phyloP scores from a whole-genome alignment of 2,329 filamentous ascomycete genomes.

The Fusarium temperatum region DNA sequence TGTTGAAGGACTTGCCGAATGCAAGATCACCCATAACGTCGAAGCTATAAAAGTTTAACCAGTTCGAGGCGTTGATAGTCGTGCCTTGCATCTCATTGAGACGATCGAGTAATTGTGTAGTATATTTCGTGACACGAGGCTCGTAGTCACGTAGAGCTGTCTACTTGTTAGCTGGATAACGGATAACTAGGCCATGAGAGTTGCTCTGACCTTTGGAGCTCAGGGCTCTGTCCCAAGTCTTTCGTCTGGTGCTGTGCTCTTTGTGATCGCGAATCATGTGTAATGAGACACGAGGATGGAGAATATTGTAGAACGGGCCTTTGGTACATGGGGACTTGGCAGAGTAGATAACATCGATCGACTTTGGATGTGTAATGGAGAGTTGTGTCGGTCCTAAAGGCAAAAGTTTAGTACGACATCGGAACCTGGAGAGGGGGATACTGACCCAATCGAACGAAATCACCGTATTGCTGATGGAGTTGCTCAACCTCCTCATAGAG shows the following conservation, averaged over 20 bases:
- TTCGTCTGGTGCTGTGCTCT: constrained; percentile 12
- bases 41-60: constrained; percentile 46
- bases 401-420: not conserved
- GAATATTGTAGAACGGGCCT: constrained; percentile 22
- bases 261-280: constrained; percentile 8
- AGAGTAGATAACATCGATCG: constrained; percentile 6
- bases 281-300: not conserved
- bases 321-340: constrained; percentile 13
- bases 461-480: constrained; percentile 16
- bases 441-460: constrained; percentile 20
- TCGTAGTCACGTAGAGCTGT: constrained; percentile 40
- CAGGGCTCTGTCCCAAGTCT: constrained; percentile 19
- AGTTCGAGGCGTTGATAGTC: constrained; percentile 43
- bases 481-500: constrained; percentile 40
- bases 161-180: not conserved
- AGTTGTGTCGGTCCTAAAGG: constrained; percentile 12
- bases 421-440: not conserved
- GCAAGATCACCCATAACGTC: constrained; percentile 55
- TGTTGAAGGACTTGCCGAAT: constrained; percentile 49
- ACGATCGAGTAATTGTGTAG: constrained; percentile 33
- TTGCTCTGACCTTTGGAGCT: not conserved
- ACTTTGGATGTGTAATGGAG: constrained; percentile 6
- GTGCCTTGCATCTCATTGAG: constrained; percentile 21
- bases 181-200: too few species aligned
- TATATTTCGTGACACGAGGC: constrained; percentile 39